These are phyloP conservation scores for Fusarium citri DNA, from an alignment of 2,329 filamentous ascomycete species.

Conservation along the genomic window DNA sequence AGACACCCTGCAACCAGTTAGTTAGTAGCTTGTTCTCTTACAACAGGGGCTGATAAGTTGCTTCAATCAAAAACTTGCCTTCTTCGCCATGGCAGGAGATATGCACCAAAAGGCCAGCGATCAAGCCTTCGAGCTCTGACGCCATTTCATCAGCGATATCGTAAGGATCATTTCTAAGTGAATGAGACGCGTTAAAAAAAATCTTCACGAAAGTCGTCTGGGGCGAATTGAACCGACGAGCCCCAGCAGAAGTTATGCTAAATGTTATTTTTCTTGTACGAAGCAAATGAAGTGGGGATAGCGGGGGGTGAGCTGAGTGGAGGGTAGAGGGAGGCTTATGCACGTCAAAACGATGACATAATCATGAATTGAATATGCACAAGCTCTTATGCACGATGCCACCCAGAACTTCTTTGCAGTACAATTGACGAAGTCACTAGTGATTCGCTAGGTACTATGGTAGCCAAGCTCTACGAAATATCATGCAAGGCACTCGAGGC, in stretches of 20 bases:
- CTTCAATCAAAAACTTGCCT: slow-evolving; percentile 45
- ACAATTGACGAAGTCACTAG: background rate
- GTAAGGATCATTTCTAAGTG: slow-evolving; percentile 45
- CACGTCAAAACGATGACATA: slow-evolving; percentile 37
- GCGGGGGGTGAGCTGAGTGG: slow-evolving; percentile 25
- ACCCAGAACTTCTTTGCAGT: background rate
- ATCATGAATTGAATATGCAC: slow-evolving; percentile 4
- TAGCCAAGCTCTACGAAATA: background rate
- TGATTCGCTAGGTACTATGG: background rate
- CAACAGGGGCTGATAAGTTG: background rate
- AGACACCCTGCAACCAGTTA: slow-evolving; percentile 47
- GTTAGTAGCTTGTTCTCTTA: slow-evolving; percentile 21
- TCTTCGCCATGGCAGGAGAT: slow-evolving; percentile 55
- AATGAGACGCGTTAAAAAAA: slow-evolving; percentile 36
- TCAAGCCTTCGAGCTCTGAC: slow-evolving; percentile 55
- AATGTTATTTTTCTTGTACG: slow-evolving; percentile 34
- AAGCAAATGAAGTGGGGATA: slow-evolving; percentile 40
- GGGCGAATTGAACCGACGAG: slow-evolving; percentile 48
- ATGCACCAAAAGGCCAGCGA: slow-evolving; percentile 52
- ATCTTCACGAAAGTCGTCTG: slow-evolving; percentile 33
- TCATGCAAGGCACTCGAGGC: background rate
- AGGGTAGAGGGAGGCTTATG: slow-evolving; percentile 11
- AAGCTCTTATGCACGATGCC: background rate
- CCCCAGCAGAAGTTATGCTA: slow-evolving; percentile 28
- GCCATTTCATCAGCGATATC: slow-evolving; percentile 46